Conservation (phyloP, 306 rosid genomes). For the Castanopsis chinensis region DNA sequence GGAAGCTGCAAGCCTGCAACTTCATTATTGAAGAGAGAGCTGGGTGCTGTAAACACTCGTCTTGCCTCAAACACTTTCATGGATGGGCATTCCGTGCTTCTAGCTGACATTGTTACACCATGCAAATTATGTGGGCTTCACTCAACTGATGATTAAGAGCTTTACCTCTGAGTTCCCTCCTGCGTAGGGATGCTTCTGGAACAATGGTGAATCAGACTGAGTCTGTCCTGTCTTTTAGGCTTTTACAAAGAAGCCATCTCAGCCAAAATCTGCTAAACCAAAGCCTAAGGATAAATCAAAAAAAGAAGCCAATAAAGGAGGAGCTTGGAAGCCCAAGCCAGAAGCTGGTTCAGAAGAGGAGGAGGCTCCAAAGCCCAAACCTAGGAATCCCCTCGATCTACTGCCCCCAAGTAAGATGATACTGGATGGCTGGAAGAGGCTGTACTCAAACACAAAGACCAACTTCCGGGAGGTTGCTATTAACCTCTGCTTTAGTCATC, state of each 20-base stretch:
- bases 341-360: slow-evolving; percentile 53
- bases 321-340: slow-evolving; percentile 38
- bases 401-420: slow-evolving; percentile 85
- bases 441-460: slow-evolving; percentile 83
- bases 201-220: slow-evolving; percentile 76
- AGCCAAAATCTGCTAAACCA: slow-evolving; percentile 56
- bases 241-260: slow-evolving; percentile 59
- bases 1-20: slow-evolving; percentile 68
- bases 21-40: slow-evolving; percentile 56
- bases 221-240: slow-evolving; percentile 21
- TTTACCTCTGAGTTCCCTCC: slow-evolving; percentile 84
- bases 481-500: slow-evolving; percentile 21
- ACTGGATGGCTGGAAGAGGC: slow-evolving; percentile 90
- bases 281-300: slow-evolving; percentile 63
- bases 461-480: slow-evolving; percentile 96
- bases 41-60: slow-evolving; percentile 69
- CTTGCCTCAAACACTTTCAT: slow-evolving; percentile 72
- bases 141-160: slow-evolving; percentile 45
- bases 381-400: slow-evolving; percentile 24
- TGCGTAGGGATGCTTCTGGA: slow-evolving; percentile 76
- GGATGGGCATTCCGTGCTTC: slow-evolving; percentile 75
- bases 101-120: slow-evolving; percentile 62
- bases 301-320: slow-evolving; percentile 56
- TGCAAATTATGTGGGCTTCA: slow-evolving; percentile 51
- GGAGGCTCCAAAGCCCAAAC: slow-evolving; percentile 86